A percentile compares a stretch with the other conserved stretches of the same genome.
phyloP scores from a whole-genome alignment of 169 alveolate species.

The Plasmodium vivax region DNA sequence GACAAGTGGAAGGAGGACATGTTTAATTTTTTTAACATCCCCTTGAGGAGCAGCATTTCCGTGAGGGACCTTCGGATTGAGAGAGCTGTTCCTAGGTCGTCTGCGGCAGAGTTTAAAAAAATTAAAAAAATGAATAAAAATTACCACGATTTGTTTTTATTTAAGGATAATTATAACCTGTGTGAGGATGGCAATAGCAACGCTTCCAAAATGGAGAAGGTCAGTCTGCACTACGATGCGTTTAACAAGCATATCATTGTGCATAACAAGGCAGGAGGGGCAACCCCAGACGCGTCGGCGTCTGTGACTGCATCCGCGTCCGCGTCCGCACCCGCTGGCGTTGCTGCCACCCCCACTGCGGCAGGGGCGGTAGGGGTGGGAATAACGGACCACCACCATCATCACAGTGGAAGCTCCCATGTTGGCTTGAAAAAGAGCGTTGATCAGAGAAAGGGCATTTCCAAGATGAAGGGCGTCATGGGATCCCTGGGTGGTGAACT shows the following conservation, averaged over 20 bases:
- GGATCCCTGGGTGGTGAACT: neutral
- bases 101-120: conserved; percentile 57
- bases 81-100: conserved; percentile 69
- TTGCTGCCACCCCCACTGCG: neutral
- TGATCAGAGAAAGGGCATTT: neutral
- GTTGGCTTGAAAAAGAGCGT: neutral
- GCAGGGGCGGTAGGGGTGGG: neutral
- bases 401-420: neutral
- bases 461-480: neutral
- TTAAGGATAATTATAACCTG: conserved; percentile 54
- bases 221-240: conserved; percentile 39
- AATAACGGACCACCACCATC: neutral
- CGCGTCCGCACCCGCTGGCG: neutral
- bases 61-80: conserved; percentile 69
- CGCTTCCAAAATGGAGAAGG: conserved; percentile 20
- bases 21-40: conserved; percentile 68
- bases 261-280: conserved; percentile 3
- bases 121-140: conserved; percentile 34
- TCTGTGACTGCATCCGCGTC: neutral
- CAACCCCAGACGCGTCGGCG: neutral
- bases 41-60: conserved; percentile 73
- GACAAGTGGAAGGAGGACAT: conserved; percentile 76
- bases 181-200: conserved; percentile 16
- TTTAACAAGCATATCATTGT: conserved; percentile 18
- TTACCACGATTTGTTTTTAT: conserved; percentile 53